A percentile compares a stretch with the other conserved stretches of the same genome.
Evolutionary conservation across 352 stramenopile species (phyloP).

Genomic region (Phytophthora vignae): DNA sequence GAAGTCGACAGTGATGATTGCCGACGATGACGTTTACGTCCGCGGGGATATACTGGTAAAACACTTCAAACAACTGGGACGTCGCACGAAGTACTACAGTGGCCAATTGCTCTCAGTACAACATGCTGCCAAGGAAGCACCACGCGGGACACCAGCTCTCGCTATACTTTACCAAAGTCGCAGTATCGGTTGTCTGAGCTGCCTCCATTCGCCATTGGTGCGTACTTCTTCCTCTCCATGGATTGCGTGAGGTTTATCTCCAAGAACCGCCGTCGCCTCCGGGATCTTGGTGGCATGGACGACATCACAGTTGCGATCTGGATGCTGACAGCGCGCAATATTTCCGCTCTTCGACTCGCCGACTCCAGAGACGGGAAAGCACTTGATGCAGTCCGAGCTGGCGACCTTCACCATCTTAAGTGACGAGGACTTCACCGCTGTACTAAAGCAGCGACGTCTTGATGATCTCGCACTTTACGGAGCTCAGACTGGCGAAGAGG

Average conservation of each 20-base stretch:
- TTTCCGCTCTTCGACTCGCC: conserved; percentile 26
- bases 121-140: neutral
- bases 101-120: conserved; percentile 40
- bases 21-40: conserved; percentile 68
- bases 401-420: conserved; percentile 30
- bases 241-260: conserved; percentile 56
- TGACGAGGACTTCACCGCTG: conserved; percentile 16
- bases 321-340: conserved; percentile 51
- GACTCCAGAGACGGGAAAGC: conserved; percentile 17
- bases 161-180: conserved; percentile 20
- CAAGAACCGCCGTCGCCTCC: conserved; percentile 38
- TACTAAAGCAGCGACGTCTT: conserved; percentile 15
- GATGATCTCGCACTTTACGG: conserved; percentile 23
- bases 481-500: neutral
- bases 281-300: conserved; percentile 47
- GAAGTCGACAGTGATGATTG: conserved; percentile 69
- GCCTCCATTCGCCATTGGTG: conserved; percentile 47
- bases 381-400: conserved; percentile 15
- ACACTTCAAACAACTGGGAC: neutral
- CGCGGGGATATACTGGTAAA: conserved; percentile 35
- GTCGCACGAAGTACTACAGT: conserved; percentile 27
- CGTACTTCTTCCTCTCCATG: conserved; percentile 59
- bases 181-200: conserved; percentile 44
- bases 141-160: neutral
- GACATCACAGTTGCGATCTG: conserved; percentile 70